Percentiles rank a stretch among this genome's conserved stretches.
These are phyloP conservation scores for Zoysia matrella DNA, from an alignment of 202 grass and related monocot species.

Conservation along the genomic window DNA sequence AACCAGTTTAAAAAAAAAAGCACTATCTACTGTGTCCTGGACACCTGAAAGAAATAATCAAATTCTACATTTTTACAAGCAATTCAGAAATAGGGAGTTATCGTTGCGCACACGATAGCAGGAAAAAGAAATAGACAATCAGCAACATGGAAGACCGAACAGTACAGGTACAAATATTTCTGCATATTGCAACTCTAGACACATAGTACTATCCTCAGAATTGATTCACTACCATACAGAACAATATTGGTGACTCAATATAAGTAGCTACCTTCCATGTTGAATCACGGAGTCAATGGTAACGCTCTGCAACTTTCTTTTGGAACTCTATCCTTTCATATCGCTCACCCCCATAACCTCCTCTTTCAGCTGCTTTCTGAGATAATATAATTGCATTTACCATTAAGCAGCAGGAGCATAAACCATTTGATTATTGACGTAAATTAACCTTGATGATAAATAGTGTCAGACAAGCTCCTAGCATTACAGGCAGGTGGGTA, in stretches of 20 bases:
- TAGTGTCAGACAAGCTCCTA: neutral
- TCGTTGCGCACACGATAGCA: neutral
- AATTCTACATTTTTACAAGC: neutral
- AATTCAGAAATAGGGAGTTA: neutral
- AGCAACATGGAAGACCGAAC: neutral
- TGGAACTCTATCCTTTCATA: conserved; percentile 95
- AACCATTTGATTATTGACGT: neutral
- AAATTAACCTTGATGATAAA: neutral
- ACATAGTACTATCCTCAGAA: neutral
- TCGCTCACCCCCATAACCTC: conserved; percentile 82
- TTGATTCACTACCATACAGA: neutral
- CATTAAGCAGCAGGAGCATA: neutral
- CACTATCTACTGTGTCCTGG: neutral
- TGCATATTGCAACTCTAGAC: conserved; percentile 13
- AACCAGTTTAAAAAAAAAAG: neutral
- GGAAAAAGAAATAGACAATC: neutral
- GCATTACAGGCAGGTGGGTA: too few relatives aligned
- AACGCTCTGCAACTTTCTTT: conserved; percentile 76
- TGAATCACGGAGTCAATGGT: conserved; percentile 64
- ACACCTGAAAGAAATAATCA: conserved; percentile 1
- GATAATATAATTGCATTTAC: conserved; percentile 19
- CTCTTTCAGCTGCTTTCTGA: conserved; percentile 96
- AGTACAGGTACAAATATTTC: neutral
- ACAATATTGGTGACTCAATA: neutral
- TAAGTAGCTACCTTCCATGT: conserved; percentile 79